These are phyloP conservation scores for Mucor plumbeus DNA, from an alignment of 371 early-diverging fungal genomes.

Conservation along the genomic window DNA sequence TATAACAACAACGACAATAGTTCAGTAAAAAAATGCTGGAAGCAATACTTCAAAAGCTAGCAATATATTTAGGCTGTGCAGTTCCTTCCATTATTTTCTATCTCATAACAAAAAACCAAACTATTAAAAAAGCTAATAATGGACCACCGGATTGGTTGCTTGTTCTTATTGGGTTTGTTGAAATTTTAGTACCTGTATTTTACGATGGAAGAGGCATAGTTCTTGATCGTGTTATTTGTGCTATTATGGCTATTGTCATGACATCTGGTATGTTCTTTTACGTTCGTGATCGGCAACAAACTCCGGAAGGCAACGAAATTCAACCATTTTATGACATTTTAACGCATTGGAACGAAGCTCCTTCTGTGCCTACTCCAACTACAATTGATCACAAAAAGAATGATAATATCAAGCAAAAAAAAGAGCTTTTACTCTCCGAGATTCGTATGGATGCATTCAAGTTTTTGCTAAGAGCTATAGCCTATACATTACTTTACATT, in stretches of 20 bases:
- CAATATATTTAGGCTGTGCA: conserved; percentile 17
- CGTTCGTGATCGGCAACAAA: conserved; percentile 23
- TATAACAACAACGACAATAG: neutral
- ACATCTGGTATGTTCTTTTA: conserved; percentile 33
- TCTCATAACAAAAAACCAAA: conserved; percentile 11
- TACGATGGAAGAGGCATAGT: conserved; percentile 15
- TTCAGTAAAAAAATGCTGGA: neutral
- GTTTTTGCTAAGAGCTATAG: conserved; percentile 18
- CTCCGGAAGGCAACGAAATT: conserved; percentile 11
- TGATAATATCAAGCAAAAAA: neutral
- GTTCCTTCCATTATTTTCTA: conserved; percentile 19
- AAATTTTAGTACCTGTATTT: conserved; percentile 15
- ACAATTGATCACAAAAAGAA: neutral
- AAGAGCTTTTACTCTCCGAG: neutral
- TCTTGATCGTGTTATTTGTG: conserved; percentile 19
- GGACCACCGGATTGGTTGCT: conserved; percentile 15
- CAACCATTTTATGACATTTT: conserved; percentile 17
- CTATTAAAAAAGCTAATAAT: neutral
- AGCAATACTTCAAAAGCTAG: conserved; percentile 1
- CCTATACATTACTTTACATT: conserved; percentile 19
- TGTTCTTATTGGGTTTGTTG: neutral
- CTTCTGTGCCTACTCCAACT: neutral
- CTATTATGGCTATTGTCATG: conserved; percentile 29
- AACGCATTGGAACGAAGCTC: conserved; percentile 29
- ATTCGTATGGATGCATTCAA: conserved; percentile 23